phyloP scores from a whole-genome alignment of 2,329 filamentous ascomycete species.

The Trichoderma simmonsii region DNA sequence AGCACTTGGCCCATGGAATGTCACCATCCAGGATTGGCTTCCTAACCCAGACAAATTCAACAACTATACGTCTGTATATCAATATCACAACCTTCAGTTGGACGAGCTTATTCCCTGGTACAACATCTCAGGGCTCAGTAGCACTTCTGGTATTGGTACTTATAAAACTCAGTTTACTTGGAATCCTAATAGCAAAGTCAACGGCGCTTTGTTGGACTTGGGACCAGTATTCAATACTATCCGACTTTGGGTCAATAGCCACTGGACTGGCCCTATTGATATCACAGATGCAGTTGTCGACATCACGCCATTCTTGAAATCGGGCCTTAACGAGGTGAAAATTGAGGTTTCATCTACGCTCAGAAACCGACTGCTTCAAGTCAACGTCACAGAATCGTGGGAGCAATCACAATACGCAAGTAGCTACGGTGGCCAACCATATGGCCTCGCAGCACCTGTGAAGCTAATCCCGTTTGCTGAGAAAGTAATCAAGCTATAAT shows the following conservation, averaged over 20 bases:
- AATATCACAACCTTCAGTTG: background rate
- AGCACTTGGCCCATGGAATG: background rate
- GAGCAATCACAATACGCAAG: background rate
- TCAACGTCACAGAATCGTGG: conserved; percentile 9
- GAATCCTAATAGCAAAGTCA: background rate
- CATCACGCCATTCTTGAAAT: background rate
- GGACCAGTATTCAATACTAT: conserved; percentile 1
- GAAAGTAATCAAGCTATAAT: background rate
- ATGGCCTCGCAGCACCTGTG: background rate
- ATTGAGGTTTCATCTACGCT: conserved; percentile 3
- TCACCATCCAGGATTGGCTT: conserved; percentile 3
- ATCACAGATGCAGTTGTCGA: conserved; percentile 4
- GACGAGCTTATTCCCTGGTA: background rate
- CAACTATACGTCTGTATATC: conserved; percentile 1
- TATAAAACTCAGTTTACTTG: background rate
- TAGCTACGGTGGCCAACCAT: background rate
- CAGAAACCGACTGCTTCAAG: background rate
- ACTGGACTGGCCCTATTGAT: conserved; percentile 3
- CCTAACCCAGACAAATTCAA: background rate
- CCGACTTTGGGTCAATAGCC: background rate
- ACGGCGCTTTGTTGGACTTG: background rate
- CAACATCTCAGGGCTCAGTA: background rate
- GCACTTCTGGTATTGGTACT: background rate
- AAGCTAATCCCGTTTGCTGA: background rate
- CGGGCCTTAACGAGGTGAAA: background rate